These are phyloP conservation scores for Phalaenopsis hybrid DNA, from an alignment of 116 monocot genomes.

Conservation along the genomic window DNA sequence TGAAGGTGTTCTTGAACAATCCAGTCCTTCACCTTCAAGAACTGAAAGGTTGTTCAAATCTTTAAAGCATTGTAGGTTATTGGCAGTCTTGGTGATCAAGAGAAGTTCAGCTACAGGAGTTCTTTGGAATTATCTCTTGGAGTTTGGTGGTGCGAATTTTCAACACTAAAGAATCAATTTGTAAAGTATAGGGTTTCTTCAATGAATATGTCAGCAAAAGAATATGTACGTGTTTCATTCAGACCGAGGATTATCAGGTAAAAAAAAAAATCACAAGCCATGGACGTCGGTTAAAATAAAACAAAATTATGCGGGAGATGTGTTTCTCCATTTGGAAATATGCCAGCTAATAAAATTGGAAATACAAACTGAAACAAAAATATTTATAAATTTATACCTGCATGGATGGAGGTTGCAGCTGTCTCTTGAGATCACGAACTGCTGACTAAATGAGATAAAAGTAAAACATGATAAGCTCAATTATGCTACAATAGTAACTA, in stretches of 20 bases:
- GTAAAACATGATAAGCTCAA: not conserved
- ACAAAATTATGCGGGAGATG: not conserved
- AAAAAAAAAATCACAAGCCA: not conserved
- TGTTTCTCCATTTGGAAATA: not conserved
- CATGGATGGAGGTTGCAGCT: constrained; percentile 83
- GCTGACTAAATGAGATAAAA: constrained; percentile 54
- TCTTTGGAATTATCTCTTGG: no score
- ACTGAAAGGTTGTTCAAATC: no score
- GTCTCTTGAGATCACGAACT: constrained; percentile 82
- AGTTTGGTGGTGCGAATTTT: no score
- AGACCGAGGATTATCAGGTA: not conserved
- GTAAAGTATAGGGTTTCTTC: not conserved
- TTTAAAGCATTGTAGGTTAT: no score
- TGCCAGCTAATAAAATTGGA: not conserved
- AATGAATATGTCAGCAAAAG: not conserved
- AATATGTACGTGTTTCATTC: not conserved
- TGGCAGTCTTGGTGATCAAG: no score
- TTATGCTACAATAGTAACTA: not conserved
- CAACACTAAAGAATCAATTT: not conserved
- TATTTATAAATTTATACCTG: constrained; percentile 42
- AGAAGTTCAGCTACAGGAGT: no score
- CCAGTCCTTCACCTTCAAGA: no score
- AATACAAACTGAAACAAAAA: not conserved
- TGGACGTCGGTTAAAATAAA: not conserved
- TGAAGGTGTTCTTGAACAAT: no score